A percentile compares a stretch with the other conserved stretches of the same genome.
These are phyloP conservation scores for Stachybotrys elegans DNA, from an alignment of 2,329 filamentous ascomycete genomes.

Conservation along the genomic window DNA sequence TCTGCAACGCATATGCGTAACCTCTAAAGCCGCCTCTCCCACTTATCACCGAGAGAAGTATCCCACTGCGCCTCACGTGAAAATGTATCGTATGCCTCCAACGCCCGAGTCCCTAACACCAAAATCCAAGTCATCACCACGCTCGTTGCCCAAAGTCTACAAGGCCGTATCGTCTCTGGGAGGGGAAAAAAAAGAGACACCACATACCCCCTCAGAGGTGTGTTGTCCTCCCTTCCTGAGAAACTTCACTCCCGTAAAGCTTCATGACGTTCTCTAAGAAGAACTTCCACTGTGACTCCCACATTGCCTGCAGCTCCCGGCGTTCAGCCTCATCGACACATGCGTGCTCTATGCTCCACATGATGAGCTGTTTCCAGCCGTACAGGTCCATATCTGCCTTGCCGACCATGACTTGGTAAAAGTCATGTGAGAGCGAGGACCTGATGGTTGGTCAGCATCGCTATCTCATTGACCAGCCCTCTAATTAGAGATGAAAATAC, in stretches of 20 bases:
- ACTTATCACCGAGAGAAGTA: too few relatives aligned
- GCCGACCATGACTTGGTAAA: slow-evolving; percentile 71
- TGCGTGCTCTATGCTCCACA: slow-evolving; percentile 59
- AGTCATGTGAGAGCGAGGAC: slow-evolving; percentile 69
- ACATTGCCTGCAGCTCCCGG: slow-evolving; percentile 35
- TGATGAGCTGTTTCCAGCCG: slow-evolving; percentile 64
- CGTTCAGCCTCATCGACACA: slow-evolving; percentile 38
- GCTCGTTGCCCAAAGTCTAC: too few relatives aligned
- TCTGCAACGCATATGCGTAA: too few relatives aligned
- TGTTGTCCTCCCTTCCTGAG: neutral
- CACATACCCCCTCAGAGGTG: too few relatives aligned
- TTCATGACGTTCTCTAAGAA: slow-evolving; percentile 52
- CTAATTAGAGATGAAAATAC: neutral
- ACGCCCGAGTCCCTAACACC: too few relatives aligned
- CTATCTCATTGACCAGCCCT: neutral
- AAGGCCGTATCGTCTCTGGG: too few relatives aligned
- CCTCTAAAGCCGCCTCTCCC: too few relatives aligned
- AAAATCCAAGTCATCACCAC: too few relatives aligned
- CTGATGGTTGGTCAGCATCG: slow-evolving; percentile 27
- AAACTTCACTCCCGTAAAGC: slow-evolving; percentile 24
- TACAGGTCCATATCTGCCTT: slow-evolving; percentile 60
- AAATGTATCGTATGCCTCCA: too few relatives aligned
- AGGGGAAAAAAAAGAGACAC: too few relatives aligned
- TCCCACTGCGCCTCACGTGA: too few relatives aligned
- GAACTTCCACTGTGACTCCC: slow-evolving; percentile 50